Base-by-base conservation (phyloP, 345 rosid species). In the thale cress (Arabidopsis thaliana) region DNA sequence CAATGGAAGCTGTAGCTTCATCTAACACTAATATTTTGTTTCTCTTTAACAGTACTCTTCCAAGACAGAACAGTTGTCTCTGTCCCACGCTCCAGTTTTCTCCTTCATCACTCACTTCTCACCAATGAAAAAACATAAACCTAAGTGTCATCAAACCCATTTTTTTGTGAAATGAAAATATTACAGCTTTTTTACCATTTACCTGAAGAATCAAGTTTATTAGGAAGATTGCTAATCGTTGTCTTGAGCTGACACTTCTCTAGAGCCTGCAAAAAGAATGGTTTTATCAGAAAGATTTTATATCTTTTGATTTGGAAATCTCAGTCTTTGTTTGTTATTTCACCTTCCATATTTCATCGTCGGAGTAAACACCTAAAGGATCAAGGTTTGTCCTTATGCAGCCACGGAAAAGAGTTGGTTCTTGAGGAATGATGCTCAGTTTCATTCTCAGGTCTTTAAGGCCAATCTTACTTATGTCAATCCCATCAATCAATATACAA, bases 371-470 rank as follows among this genome's bases (percentile, higher is more conserved):
- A 71, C 94, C 88, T 48, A 94, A 71, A 73, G 98, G 98, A 59
- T 91, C 98, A 71, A 91, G 79, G 77, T 91, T 94, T 6, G 90
- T 88, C 40, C 98, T 82, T 40, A 94, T 81, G 45, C 93, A 87
- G 22, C 96, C 98, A 60, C 85, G 74, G 73, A 94, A 91, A 53
- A 91, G 93, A 62, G 96, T 86, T 67, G 98, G 91, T 8, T 94
- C 98, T 77, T 94, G 98, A 76, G 98, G 98, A 75, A 94, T 91
- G 77, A 91, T 91, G 80, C 98, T 87, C n/a, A 94, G 90, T 80
- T 88, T 94, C 85, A 81, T 80, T 60, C 98, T 89, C 74, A 94
- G 64, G 77, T 91, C 98, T 75, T 88, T 91, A 4, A 94, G 75
- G 16, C 98, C 98, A 6, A 94, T 87, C 0, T 82, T 75, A 67